Conservation (phyloP, 1,284 basidiomycete species). For the Moniliophthora roreri region DNA sequence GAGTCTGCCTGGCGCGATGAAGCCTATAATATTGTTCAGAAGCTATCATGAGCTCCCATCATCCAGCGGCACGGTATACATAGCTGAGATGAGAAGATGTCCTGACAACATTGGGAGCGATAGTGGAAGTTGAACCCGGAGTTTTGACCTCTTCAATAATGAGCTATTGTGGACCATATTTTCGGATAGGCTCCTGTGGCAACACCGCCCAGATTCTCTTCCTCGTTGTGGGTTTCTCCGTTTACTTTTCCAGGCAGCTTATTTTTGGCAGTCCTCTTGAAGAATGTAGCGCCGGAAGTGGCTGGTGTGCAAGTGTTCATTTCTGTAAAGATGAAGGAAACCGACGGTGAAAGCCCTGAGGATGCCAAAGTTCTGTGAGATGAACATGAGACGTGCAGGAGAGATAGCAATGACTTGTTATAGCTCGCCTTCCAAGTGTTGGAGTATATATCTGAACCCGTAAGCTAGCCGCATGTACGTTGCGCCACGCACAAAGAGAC, state of each 20-base stretch:
- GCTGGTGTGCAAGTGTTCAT: constrained; percentile 34
- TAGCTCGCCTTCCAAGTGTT: constrained; percentile 71
- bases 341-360: constrained; percentile 48
- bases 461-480: constrained; percentile 60
- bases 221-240: constrained; percentile 27
- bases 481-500: constrained; percentile 47
- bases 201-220: constrained; percentile 26
- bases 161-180: too few relatives aligned
- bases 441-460: constrained; percentile 56
- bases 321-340: constrained; percentile 55
- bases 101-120: constrained; percentile 27
- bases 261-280: constrained; percentile 24
- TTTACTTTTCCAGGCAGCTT: too few relatives aligned
- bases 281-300: constrained; percentile 35
- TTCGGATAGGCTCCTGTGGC: constrained; percentile 13
- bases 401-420: constrained; percentile 15
- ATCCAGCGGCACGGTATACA: constrained; percentile 65
- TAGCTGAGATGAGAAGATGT: constrained; percentile 61
- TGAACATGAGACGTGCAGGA: constrained; percentile 1
- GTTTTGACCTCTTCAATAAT: too few relatives aligned
- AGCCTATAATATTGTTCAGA: constrained; percentile 78
- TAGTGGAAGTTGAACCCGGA: constrained; percentile 14
- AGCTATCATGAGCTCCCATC: constrained; percentile 40
- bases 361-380: constrained; percentile 33
- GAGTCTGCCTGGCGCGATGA: constrained; percentile 76